These are phyloP conservation scores for Bocquillonia castaneifolia DNA, from an alignment of 441 rosid genomes.

Conservation along the genomic window DNA sequence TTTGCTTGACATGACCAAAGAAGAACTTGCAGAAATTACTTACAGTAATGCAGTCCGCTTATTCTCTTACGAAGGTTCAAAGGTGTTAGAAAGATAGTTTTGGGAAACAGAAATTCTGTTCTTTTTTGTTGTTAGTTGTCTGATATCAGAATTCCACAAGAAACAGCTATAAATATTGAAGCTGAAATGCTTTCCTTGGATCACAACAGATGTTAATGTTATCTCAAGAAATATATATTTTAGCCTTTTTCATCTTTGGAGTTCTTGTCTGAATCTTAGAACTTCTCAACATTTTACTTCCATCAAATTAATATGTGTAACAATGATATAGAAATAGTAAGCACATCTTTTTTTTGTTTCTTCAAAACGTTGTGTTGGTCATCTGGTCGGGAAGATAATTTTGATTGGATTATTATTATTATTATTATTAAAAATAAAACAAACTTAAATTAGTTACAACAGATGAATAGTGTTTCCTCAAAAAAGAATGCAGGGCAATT, in stretches of 20 bases:
- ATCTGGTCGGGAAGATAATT: too few species aligned
- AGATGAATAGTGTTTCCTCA: too few species aligned
- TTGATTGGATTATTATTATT: too few species aligned
- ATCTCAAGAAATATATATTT: neutral
- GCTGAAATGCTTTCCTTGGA: neutral
- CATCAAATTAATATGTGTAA: too few species aligned
- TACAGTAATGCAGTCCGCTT: constrained; percentile 53
- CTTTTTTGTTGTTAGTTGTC: neutral
- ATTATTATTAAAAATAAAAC: too few species aligned
- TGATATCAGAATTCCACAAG: neutral
- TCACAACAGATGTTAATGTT: neutral
- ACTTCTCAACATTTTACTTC: neutral
- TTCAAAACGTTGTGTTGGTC: too few species aligned
- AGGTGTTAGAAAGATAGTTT: constrained; percentile 26
- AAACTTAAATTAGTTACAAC: too few species aligned
- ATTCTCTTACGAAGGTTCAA: constrained; percentile 67
- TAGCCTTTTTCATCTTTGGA: neutral
- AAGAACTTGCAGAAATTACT: constrained; percentile 63
- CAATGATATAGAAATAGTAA: too few species aligned
- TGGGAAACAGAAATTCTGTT: neutral
- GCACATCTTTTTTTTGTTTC: too few species aligned
- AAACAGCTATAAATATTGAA: neutral
- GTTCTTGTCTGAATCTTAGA: neutral
- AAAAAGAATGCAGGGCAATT: too few species aligned
- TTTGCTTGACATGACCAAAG: constrained; percentile 51